phyloP scores from a whole-genome alignment of 2,329 filamentous ascomycete species.

The Orbilia blumenaviensis region DNA sequence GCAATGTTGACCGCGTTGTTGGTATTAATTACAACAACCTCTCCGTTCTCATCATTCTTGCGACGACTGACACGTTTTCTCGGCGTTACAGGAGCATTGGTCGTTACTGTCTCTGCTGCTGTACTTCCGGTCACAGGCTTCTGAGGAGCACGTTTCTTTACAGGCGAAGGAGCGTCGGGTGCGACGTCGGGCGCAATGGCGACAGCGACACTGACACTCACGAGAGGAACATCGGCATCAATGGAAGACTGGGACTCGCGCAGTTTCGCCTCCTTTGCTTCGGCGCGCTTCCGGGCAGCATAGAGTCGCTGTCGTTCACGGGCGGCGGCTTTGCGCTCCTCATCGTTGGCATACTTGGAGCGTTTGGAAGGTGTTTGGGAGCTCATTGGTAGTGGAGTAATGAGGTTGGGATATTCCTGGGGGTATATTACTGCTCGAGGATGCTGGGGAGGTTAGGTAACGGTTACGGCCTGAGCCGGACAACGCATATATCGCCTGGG shows the following conservation, averaged over 20 bases:
- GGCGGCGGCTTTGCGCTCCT: conserved; percentile 49
- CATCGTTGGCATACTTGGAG: conserved; percentile 47
- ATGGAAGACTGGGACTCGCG: conserved; percentile 16
- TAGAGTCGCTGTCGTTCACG: conserved; percentile 49
- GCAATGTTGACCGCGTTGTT: conserved; percentile 5
- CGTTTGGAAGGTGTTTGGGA: conserved; percentile 34
- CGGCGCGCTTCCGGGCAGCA: conserved; percentile 46
- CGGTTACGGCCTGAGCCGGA: not conserved
- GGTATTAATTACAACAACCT: conserved; percentile 12
- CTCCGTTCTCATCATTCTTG: conserved; percentile 14
- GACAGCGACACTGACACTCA: not conserved
- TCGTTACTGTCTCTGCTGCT: not conserved
- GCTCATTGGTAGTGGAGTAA: conserved; percentile 27
- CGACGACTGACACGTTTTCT: conserved; percentile 23
- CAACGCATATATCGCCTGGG: not conserved
- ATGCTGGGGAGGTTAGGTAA: not conserved
- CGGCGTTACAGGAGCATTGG: not conserved
- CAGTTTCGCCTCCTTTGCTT: conserved; percentile 45
- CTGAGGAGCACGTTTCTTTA: conserved; percentile 20
- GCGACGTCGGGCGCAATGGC: not conserved
- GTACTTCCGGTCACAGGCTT: not conserved
- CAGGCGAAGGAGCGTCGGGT: conserved; percentile 8
- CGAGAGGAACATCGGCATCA: conserved; percentile 1
- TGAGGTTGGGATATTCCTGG: conserved; percentile 8
- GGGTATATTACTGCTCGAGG: not conserved